phyloP scores from a whole-genome alignment of 1,284 basidiomycete genomes.

The Ganoderma boninense region DNA sequence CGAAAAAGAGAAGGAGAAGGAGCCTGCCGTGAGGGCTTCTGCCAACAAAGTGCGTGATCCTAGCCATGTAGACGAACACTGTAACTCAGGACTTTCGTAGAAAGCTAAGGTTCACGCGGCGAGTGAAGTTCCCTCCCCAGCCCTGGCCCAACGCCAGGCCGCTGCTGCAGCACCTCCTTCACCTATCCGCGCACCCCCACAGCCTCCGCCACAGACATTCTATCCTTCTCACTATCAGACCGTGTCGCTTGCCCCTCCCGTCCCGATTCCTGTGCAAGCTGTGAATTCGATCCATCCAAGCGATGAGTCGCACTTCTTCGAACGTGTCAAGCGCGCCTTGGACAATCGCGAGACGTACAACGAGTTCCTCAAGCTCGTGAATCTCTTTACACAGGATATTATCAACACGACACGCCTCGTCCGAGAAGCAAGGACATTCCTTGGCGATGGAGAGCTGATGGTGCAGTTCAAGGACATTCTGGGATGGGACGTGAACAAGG shows the following conservation, averaged over 20 bases:
- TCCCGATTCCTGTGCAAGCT: constrained; percentile 35
- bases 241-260: constrained; percentile 38
- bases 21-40: constrained; percentile 38
- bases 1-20: constrained; percentile 45
- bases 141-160: constrained; percentile 36
- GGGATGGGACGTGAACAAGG: constrained; percentile 84
- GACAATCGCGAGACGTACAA: constrained; percentile 87
- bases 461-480: constrained; percentile 89
- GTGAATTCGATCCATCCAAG: constrained; percentile 51
- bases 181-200: constrained; percentile 33
- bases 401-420: constrained; percentile 90
- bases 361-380: constrained; percentile 93
- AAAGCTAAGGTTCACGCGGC: constrained; percentile 40
- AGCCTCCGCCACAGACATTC: constrained; percentile 29
- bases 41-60: constrained; percentile 42
- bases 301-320: constrained; percentile 92
- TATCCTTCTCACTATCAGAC: constrained; percentile 36
- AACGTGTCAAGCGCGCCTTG: constrained; percentile 85
- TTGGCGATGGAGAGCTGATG: constrained; percentile 83
- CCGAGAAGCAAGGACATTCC: constrained; percentile 67
- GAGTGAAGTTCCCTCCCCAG: constrained; percentile 38
- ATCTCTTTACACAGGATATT: constrained; percentile 93
- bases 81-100: constrained; percentile 21
- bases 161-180: constrained; percentile 34
- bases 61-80: not conserved